A percentile compares a stretch with the other conserved stretches of the same genome.
phyloP scores from a whole-genome alignment of 345 rosid genomes.

The Eucalyptus rudis region DNA sequence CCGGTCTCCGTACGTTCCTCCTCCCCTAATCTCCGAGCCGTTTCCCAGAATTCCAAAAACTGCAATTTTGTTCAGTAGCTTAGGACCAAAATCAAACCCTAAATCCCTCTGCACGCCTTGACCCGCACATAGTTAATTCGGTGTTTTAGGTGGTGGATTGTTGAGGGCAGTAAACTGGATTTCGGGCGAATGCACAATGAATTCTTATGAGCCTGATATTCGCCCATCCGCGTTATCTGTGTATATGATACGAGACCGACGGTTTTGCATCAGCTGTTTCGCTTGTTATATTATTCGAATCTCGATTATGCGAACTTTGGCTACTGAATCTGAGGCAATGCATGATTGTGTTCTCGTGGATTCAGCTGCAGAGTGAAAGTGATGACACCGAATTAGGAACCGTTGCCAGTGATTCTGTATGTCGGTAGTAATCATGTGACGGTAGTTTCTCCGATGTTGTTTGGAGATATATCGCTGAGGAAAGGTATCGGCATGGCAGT shows the following conservation, averaged over 20 bases:
- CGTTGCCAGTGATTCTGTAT: neutral
- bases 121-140: neutral
- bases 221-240: neutral
- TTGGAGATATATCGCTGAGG: neutral
- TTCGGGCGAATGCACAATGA: neutral
- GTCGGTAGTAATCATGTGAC: neutral
- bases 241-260: neutral
- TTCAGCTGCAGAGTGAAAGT: neutral
- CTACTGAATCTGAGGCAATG: neutral
- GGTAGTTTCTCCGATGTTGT: neutral
- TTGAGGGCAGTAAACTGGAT: neutral
- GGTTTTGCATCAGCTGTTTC: neutral
- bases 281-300: neutral
- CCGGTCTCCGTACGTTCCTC: conserved; percentile 16
- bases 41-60: neutral
- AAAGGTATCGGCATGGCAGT: neutral
- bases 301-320: neutral
- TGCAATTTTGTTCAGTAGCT: neutral
- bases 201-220: neutral
- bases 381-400: neutral
- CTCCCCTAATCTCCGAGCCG: neutral
- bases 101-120: neutral
- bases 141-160: neutral
- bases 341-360: neutral
- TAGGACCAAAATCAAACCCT: neutral